Evolutionary conservation across 2,329 filamentous ascomycete species (phyloP).

Genomic region (Ascochyta clinopodiicola): DNA sequence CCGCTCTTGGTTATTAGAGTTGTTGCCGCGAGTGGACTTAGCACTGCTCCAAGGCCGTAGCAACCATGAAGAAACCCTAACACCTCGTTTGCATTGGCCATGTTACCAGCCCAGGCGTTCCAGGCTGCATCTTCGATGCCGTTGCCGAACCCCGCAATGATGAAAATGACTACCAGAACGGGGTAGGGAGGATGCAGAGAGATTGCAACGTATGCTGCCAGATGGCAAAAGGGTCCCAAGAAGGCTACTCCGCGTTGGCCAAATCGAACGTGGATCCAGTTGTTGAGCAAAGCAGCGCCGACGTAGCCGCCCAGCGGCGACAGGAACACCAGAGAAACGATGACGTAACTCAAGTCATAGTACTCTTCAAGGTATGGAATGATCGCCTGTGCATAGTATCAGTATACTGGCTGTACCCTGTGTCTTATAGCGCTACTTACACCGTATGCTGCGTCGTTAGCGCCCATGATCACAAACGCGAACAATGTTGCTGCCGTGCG

Average conservation of each 20-base stretch:
- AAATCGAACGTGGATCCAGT: slow-evolving; percentile 64
- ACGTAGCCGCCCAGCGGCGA: slow-evolving; percentile 69
- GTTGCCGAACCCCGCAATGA: slow-evolving; percentile 73
- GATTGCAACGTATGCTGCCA: slow-evolving; percentile 69
- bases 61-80: slow-evolving; percentile 73
- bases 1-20: slow-evolving; percentile 67
- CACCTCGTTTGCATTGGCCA: slow-evolving; percentile 74
- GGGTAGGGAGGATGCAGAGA: slow-evolving; percentile 71
- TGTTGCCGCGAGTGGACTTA: slow-evolving; percentile 72
- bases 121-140: slow-evolving; percentile 68
- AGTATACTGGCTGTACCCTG: background rate
- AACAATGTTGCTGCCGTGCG: slow-evolving; percentile 64
- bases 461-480: slow-evolving; percentile 67
- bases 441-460: slow-evolving; percentile 70
- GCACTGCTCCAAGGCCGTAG: slow-evolving; percentile 72
- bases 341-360: slow-evolving; percentile 64
- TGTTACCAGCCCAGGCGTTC: slow-evolving; percentile 69
- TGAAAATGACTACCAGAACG: slow-evolving; percentile 66
- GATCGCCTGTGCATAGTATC: slow-evolving; percentile 7
- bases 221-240: slow-evolving; percentile 65
- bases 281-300: slow-evolving; percentile 66
- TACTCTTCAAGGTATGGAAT: slow-evolving; percentile 60
- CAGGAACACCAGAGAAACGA: slow-evolving; percentile 70
- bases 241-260: slow-evolving; percentile 76
- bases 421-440: slow-evolving; percentile 48